Base-by-base conservation (phyloP, 1,284 basidiomycete genomes). In the Mycosarcoma maydis region DNA sequence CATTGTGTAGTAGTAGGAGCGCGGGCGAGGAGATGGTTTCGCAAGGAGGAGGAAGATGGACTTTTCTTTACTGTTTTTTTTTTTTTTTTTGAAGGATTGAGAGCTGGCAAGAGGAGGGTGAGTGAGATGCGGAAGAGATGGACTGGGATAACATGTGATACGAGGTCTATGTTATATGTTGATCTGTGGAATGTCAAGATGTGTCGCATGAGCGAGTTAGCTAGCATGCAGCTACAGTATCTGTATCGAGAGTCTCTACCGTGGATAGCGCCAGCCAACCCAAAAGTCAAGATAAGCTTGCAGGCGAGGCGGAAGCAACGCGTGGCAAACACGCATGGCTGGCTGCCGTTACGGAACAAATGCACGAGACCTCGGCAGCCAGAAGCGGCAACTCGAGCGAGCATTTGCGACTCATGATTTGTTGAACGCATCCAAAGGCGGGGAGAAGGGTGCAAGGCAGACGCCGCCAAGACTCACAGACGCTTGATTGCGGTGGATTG, bases 361-460 rank as follows among this genome's bases (percentile, higher is more conserved):
- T 2, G 22, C n/a, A n/a, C n/a, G n/a, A n/a, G n/a, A n/a, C n/a
- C n/a, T n/a, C n/a, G n/a, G n/a, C n/a, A n/a, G n/a, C 23, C 22
- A 29, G 8, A 14, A 51, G 47, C 47, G 48, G 55, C 36, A 58
- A 46, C 55, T 58, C 55, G 55, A 57, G 54, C 54, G 54, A 58
- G 43, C 20, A 16, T 24, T n/a, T 7, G 19, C 6, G 20, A 13
- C n/a, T n/a, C n/a, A n/a, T n/a, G n/a, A n/a, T n/a, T n/a, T n/a
- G n/a, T n/a, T n/a, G n/a, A n/a, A n/a, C n/a, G n/a, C 11, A n/a
- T 6, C 7, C 13, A n/a, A 34, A 14, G 11, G 33, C 33, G 33
- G 33, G 11, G 33, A 14, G 34, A 38, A 17, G 33, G 11, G 33
- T 16, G 34, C 29, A 17, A 53, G 32, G 34, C 20, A 34, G 20